Conservation (phyloP, 2,329 filamentous ascomycete species). For the Claviceps digitariae region DNA sequence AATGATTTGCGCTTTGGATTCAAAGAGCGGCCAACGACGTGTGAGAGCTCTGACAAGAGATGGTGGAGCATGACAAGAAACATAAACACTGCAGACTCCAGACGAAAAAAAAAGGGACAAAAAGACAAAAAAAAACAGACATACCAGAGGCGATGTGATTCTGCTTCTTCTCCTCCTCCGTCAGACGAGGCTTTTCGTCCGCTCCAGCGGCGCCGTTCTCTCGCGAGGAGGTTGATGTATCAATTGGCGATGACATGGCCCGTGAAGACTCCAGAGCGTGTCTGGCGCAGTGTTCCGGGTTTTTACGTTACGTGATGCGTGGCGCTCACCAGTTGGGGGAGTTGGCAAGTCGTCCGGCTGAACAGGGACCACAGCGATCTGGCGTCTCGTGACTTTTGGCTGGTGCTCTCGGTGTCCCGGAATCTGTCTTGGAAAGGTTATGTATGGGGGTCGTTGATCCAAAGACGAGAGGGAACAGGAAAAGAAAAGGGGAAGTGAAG, state of each 20-base stretch:
- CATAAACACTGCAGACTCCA: no score
- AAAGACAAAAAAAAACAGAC: slow-evolving; percentile 2
- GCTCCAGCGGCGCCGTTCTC: slow-evolving; percentile 10
- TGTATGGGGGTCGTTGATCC: neutral
- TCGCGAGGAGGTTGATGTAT: slow-evolving; percentile 8
- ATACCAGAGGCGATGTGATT: slow-evolving; percentile 41
- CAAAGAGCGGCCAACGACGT: neutral
- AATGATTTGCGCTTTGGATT: neutral
- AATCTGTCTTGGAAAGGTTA: neutral
- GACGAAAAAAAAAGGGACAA: neutral
- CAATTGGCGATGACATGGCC: slow-evolving; percentile 10
- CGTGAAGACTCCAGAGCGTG: neutral
- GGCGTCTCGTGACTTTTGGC: neutral
- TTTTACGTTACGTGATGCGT: neutral
- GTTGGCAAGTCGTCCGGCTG: neutral
- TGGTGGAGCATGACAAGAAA: neutral
- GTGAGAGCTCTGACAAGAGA: neutral
- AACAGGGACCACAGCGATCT: neutral
- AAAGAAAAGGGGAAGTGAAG: neutral
- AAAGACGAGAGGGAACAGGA: neutral
- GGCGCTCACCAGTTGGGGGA: neutral
- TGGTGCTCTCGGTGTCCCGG: neutral
- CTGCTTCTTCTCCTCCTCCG: slow-evolving; percentile 41
- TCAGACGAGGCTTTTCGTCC: slow-evolving; percentile 37
- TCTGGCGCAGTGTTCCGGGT: neutral